These are phyloP conservation scores for Boletus barrowsii DNA, from an alignment of 768 basidiomycete genomes.

Conservation along the genomic window DNA sequence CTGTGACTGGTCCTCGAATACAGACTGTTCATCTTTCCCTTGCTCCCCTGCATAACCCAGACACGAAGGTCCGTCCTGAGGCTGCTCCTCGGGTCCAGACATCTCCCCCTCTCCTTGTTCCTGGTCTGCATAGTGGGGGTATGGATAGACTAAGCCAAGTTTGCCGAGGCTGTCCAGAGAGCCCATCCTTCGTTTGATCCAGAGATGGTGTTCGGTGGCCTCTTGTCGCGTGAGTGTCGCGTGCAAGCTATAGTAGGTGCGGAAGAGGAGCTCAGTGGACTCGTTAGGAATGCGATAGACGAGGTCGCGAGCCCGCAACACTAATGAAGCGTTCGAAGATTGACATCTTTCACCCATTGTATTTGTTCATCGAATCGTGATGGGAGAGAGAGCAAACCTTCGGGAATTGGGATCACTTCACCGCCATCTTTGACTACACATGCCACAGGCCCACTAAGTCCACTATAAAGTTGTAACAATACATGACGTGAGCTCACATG, in stretches of 20 bases:
- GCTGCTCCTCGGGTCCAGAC: too few species aligned
- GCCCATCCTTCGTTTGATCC: slow-evolving; percentile 43
- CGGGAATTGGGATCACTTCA: slow-evolving; percentile 57
- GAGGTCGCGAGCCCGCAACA: slow-evolving; percentile 16
- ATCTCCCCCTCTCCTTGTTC: too few species aligned
- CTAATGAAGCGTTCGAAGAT: slow-evolving; percentile 58
- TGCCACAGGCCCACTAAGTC: slow-evolving; percentile 41
- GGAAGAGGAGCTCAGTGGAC: slow-evolving; percentile 56
- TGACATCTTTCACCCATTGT: slow-evolving; percentile 59
- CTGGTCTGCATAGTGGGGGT: too few species aligned
- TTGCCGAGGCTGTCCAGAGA: slow-evolving; percentile 86
- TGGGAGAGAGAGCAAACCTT: slow-evolving; percentile 56
- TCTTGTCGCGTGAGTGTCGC: slow-evolving; percentile 71
- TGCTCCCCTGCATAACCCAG: too few species aligned
- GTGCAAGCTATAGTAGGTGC: slow-evolving; percentile 75
- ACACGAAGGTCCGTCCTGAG: too few species aligned
- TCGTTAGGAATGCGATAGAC: slow-evolving; percentile 66
- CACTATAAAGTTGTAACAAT: slow-evolving; percentile 27
- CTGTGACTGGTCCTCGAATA: too few species aligned
- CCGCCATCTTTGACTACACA: slow-evolving; percentile 50
- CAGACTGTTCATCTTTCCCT: too few species aligned
- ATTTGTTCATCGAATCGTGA: slow-evolving; percentile 63
- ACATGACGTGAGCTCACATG: too few species aligned
- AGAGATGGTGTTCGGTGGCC: slow-evolving; percentile 64
- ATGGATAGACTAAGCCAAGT: too few species aligned